Evolutionary conservation across 345 rosid genomes (phyloP), one percentile per base, ranked within the genome.

Genomic region (Corymbia maculata): DNA sequence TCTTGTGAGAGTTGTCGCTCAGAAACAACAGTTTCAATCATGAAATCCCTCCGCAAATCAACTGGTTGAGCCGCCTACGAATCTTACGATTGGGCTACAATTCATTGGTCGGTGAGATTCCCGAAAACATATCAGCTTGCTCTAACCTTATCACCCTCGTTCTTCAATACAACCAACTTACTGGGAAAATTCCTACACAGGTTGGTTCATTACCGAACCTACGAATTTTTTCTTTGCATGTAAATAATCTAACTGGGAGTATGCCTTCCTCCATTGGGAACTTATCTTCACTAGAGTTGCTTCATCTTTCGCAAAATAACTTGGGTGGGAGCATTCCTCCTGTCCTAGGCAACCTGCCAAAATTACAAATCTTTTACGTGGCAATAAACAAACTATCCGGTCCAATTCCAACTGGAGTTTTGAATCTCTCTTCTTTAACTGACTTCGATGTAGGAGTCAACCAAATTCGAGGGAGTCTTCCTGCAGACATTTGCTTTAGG

Each of bases 381-480:
- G n/a, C n/a, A 19, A 4, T 6, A 30, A 87, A 87, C 79, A 30
- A 51, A 66, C 1, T 87, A 7, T 87, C 85, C 2, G 88, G 85
- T 51, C 21, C 85, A 51, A 87, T 87, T 66, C 88, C 88, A 0
- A 3, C 4, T 26, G 32, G 22, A 49, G 4, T 87, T 28, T 26
- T 19, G 9, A 87, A 87, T 49, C 53, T 50, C 52, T 87, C 88
- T 42, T 66, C 88, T 49, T 12, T 68, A 26, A 9, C 0, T 19
- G 0, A 0, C 3, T 30, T 68, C 10, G 3, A 44, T 8, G 2
- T 64, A 11, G 21, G 44, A n/a, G 17, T 1, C 4, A 87, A 87
- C 85, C 57, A n/a, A 49, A 47, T 87, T 4, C 88, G 32, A 64
- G 88, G 88, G 11, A 87, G 47, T 87, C 57, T 87, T 50, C 88